Base-by-base conservation (phyloP, 345 rosid species). In the Citropsis articulata region DNA sequence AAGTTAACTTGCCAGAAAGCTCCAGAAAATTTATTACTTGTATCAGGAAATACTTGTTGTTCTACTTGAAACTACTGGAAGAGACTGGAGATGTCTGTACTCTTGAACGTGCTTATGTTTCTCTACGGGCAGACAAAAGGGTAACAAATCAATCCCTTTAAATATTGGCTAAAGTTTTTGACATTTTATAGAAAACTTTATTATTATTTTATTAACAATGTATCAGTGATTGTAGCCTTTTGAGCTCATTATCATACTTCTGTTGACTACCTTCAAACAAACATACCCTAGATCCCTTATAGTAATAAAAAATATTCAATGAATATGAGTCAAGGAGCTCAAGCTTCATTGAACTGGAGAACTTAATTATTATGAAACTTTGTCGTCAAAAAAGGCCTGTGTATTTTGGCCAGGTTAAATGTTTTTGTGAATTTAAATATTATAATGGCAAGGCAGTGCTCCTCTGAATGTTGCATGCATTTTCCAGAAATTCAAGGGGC, bases 1-100 rank as follows among this genome's bases (percentile, higher is more conserved):
- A 93, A 85, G 98, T 94, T 73, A 90, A 92, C 83, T 85, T 96
- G 80, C 91, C 98, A 80, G 98, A 96, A 87, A 96, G 98, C 83
- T 96, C 98, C 19, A 88, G 99, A 76, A 94, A 96, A 77, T 96
- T 96, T 87, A 96, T 96, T 80, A 94, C 99, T 31, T 91, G 99
- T 86, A 94, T 96, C 75, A 83, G 99, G 73, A 96, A 92, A 77
- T 94, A 92, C 87, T 80, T 94, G 75, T 76, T 96, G 82, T 94
- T 96, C 79, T 95, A 95, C 84, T 85, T 96, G 91, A 92, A 85
- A 81, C 84, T 94, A 48, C 79, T 96, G 94, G 98, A 96, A 87
- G 97, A 92, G 87, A 87, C 97, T 69, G 89, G 91, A 82, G 99
- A 95, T 40, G 77, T 86, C 75, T 83, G 85, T 82, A 92, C 90